Conservation (phyloP, 257 asterid species). For the Salvia rosmarinus region DNA sequence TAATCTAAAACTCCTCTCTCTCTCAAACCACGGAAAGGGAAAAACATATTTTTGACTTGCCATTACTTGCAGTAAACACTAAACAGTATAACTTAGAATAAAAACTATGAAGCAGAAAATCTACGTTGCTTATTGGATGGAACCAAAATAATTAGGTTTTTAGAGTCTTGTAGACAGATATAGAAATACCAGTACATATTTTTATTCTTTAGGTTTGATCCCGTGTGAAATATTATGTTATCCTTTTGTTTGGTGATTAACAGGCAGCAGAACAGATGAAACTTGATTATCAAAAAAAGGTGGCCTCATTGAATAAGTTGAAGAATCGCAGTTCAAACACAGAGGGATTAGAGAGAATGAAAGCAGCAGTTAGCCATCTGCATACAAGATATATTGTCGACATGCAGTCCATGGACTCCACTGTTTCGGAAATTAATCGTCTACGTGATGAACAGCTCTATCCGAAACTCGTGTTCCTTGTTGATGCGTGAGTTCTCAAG, state of each 20-base stretch:
- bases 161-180: constrained; percentile 1
- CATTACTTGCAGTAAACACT: background rate
- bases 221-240: constrained; percentile 20
- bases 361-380: constrained; percentile 95
- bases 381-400: constrained; percentile 98
- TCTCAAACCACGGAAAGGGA: background rate
- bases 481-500: constrained; percentile 77
- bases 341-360: constrained; percentile 82
- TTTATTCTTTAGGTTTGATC: background rate
- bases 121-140: background rate
- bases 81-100: background rate
- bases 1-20: background rate
- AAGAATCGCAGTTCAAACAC: constrained; percentile 78
- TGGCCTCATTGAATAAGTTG: constrained; percentile 71
- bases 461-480: constrained; percentile 84
- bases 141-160: background rate
- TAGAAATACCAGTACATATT: background rate
- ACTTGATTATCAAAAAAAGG: constrained; percentile 84
- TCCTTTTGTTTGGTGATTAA: constrained; percentile 32
- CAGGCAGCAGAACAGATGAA: constrained; percentile 98
- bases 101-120: constrained; percentile 8
- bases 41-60: background rate
- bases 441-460: constrained; percentile 86
- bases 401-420: constrained; percentile 99
- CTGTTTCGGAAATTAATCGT: constrained; percentile 88